A percentile compares a stretch with the other conserved stretches of the same genome.
These are phyloP conservation scores for Jamesozyma rosinii DNA, from an alignment of 805 yeast species.

Conservation along the genomic window DNA sequence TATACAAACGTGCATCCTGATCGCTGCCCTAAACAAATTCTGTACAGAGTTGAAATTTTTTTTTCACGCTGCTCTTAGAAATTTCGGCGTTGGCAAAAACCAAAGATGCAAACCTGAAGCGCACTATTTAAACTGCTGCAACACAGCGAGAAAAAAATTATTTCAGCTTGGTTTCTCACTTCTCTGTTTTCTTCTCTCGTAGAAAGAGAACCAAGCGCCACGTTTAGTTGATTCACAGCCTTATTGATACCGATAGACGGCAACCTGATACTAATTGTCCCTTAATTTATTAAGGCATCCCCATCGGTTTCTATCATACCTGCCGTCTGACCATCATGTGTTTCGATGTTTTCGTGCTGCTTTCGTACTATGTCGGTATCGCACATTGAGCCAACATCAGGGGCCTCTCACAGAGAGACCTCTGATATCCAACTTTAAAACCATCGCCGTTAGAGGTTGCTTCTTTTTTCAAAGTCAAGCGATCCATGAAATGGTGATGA, in stretches of 20 bases:
- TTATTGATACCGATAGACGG: constrained; percentile 2
- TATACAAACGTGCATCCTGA: too few species aligned
- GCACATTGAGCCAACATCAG: constrained; percentile 7
- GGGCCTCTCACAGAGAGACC: background rate
- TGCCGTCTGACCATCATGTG: background rate
- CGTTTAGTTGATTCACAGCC: background rate
- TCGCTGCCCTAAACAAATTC: too few species aligned
- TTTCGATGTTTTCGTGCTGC: constrained; percentile 1
- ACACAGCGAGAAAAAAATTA: too few species aligned
- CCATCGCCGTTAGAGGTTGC: constrained; percentile 98
- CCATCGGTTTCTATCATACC: background rate
- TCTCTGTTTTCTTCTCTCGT: background rate
- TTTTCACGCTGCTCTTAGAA: too few species aligned
- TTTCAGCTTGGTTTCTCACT: background rate
- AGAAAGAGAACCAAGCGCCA: background rate
- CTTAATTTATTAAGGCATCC: background rate
- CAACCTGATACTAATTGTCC: background rate
- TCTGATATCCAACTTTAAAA: constrained; percentile 68
- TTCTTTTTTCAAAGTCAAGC: constrained; percentile 41
- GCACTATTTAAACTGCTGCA: too few species aligned
- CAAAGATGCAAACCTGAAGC: too few species aligned
- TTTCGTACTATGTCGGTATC: constrained; percentile 4
- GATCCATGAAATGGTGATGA: constrained; percentile 96
- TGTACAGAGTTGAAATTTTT: too few species aligned
- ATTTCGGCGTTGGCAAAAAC: too few species aligned